A percentile compares a stretch with the other conserved stretches of the same genome.
These are phyloP conservation scores for Trichaptum fuscoviolaceum DNA, from an alignment of 768 basidiomycete genomes.

Conservation along the genomic window DNA sequence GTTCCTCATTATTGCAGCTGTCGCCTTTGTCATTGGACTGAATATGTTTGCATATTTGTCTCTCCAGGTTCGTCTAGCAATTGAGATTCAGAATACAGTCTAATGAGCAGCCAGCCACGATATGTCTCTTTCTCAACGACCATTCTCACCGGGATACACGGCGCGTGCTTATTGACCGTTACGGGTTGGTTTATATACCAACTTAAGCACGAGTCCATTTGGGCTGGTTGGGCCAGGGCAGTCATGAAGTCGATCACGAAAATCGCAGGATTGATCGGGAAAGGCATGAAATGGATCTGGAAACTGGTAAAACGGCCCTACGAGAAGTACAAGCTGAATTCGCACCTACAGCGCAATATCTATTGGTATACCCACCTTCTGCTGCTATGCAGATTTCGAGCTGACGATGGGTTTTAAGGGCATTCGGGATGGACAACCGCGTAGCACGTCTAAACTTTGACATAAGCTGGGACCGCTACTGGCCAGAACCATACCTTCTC, in stretches of 20 bases:
- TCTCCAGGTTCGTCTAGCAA: background rate
- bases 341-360: background rate
- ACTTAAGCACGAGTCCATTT: background rate
- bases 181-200: background rate
- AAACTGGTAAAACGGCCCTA: background rate
- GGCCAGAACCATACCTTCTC: background rate
- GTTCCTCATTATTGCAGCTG: background rate
- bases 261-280: background rate
- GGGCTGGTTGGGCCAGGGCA: background rate
- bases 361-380: background rate
- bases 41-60: background rate
- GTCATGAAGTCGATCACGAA: background rate
- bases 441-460: background rate
- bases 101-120: background rate
- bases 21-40: background rate
- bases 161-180: background rate
- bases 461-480: background rate
- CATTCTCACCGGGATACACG: background rate
- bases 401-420: background rate
- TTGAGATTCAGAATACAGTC: background rate
- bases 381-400: background rate
- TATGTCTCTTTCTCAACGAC: background rate
- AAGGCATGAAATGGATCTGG: background rate
- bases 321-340: background rate
- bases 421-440: background rate